phyloP scores from a whole-genome alignment of 78 protist species.

The Capsaspora owczarzaki region DNA sequence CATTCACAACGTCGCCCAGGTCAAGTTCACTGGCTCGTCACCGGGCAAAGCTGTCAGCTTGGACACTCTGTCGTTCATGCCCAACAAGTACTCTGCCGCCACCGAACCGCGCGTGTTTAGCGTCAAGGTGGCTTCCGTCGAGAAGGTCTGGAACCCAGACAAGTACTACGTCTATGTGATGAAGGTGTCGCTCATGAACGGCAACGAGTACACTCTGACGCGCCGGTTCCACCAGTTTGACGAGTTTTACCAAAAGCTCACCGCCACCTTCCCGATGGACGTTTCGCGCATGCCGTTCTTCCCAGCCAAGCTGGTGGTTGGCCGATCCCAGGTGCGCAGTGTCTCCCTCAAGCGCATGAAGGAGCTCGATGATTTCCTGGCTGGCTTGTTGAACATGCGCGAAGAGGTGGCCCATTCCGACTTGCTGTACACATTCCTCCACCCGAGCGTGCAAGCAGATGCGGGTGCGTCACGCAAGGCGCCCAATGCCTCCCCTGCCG shows the following conservation, averaged over 20 bases:
- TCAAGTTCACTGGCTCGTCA: too few species aligned
- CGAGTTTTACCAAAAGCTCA: not conserved
- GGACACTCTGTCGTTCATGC: not conserved
- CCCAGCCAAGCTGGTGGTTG: not conserved
- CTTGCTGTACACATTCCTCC: too few species aligned
- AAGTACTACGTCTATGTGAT: not conserved
- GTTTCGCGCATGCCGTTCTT: not conserved
- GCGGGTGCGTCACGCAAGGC: too few species aligned
- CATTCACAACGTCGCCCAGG: constrained; percentile 5
- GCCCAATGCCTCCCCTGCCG: too few species aligned
- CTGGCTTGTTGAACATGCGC: too few species aligned
- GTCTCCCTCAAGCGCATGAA: not conserved
- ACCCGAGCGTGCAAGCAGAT: too few species aligned
- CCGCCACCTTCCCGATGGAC: not conserved
- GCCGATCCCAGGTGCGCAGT: not conserved
- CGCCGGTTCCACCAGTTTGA: not conserved
- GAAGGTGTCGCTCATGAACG: not conserved
- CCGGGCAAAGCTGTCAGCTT: not conserved
- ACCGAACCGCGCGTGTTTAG: not conserved
- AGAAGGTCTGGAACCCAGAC: not conserved
- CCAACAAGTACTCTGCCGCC: not conserved
- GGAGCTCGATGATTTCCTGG: not conserved
- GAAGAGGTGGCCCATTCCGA: too few species aligned
- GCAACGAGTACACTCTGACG: not conserved
- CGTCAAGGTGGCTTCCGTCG: not conserved